Evolutionary conservation across 2,329 filamentous ascomycete species (phyloP).

Genomic region (Aspergillus sp.): DNA sequence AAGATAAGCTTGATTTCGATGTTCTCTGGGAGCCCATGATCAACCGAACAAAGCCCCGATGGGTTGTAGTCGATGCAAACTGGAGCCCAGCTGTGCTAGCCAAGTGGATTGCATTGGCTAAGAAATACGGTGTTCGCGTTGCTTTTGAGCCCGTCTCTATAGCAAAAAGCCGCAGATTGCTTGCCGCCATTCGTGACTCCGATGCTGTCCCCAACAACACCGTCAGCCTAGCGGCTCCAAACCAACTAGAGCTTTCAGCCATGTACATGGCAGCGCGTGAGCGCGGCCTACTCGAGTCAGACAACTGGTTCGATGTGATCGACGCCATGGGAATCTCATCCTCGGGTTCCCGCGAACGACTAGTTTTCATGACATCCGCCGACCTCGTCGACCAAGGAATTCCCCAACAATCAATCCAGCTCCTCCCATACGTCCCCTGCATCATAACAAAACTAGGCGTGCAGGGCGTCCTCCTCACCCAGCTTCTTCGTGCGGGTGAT

Average conservation of each 20-base stretch:
- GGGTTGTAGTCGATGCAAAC: conserved; percentile 81
- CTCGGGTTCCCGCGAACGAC: conserved; percentile 61
- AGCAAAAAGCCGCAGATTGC: conserved; percentile 67
- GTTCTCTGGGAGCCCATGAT: conserved; percentile 58
- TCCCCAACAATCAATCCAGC: conserved; percentile 73
- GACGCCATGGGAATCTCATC: conserved; percentile 67
- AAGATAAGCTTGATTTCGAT: conserved; percentile 34
- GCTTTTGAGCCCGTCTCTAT: conserved; percentile 87
- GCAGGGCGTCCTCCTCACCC: conserved; percentile 67
- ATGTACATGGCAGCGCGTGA: conserved; percentile 68
- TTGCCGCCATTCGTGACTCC: conserved; percentile 38
- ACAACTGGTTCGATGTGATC: conserved; percentile 72
- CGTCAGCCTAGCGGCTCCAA: conserved; percentile 75
- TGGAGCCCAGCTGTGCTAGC: conserved; percentile 64
- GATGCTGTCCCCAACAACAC: conserved; percentile 53
- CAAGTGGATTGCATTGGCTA: conserved; percentile 60
- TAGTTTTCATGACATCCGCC: conserved; percentile 60
- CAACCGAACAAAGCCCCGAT: conserved; percentile 54
- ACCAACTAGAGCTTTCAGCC: conserved; percentile 69
- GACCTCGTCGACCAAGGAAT: conserved; percentile 71
- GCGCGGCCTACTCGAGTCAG: conserved; percentile 60
- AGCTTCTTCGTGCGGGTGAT: conserved; percentile 62
- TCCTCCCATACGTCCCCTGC: conserved; percentile 81
- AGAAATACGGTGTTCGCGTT: conserved; percentile 51
- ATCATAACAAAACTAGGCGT: conserved; percentile 77